Evolutionary conservation across 805 yeast genomes (phyloP).

Genomic region (Candida insectorum): DNA sequence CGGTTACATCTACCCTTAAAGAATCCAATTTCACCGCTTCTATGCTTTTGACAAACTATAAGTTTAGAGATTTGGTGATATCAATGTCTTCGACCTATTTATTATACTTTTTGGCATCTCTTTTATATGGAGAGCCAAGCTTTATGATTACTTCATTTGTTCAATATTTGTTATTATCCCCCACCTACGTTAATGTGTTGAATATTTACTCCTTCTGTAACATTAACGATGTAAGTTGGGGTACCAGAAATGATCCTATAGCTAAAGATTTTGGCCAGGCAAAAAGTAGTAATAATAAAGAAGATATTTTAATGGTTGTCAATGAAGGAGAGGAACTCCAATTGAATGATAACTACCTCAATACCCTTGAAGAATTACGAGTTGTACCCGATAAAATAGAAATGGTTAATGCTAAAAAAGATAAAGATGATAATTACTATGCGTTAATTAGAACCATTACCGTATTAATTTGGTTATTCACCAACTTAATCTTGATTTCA

Average conservation of each 20-base stretch:
- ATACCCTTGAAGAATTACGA: constrained; percentile 58
- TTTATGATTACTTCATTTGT: constrained; percentile 85
- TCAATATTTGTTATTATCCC: constrained; percentile 81
- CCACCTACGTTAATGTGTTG: constrained; percentile 85
- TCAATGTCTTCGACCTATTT: constrained; percentile 82
- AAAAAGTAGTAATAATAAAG: constrained; percentile 44
- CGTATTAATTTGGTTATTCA: constrained; percentile 83
- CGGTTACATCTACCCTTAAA: constrained; percentile 56
- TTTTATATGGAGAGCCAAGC: constrained; percentile 85
- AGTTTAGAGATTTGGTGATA: constrained; percentile 84
- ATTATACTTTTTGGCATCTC: constrained; percentile 73
- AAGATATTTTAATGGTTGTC: constrained; percentile 39
- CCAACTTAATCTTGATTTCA: constrained; percentile 79
- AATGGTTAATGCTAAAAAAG: constrained; percentile 16
- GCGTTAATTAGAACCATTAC: constrained; percentile 89
- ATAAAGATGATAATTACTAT: constrained; percentile 69
- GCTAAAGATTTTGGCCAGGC: constrained; percentile 82
- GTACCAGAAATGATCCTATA: constrained; percentile 79
- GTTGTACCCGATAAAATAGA: constrained; percentile 27
- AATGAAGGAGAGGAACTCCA: constrained; percentile 72
- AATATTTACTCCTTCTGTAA: constrained; percentile 95
- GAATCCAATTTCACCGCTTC: constrained; percentile 39
- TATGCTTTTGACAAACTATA: constrained; percentile 58
- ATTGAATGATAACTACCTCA: constrained; percentile 69
- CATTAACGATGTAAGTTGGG: constrained; percentile 96